A percentile compares a stretch with the other conserved stretches of the same genome.
Conservation (phyloP, 1,284 basidiomycete genomes). For the Boletellus deceptivus region DNA sequence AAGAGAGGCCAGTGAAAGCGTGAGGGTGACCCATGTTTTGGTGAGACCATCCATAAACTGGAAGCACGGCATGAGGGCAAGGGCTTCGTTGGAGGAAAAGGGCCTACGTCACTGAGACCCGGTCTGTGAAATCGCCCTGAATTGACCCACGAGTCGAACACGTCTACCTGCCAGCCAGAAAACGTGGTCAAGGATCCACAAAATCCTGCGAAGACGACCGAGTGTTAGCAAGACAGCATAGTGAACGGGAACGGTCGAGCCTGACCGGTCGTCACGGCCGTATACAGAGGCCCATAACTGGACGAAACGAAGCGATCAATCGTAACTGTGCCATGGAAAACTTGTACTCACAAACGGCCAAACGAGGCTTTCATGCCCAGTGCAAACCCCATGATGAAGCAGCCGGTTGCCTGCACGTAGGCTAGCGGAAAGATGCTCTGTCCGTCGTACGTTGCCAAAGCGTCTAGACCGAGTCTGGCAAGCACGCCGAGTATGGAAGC, state of each 20-base stretch:
- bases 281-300: slow-evolving; percentile 87
- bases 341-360: slow-evolving; percentile 64
- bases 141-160: slow-evolving; percentile 88
- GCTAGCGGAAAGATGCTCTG: slow-evolving; percentile 79
- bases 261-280: slow-evolving; percentile 83
- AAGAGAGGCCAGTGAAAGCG: slow-evolving; percentile 65
- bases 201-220: slow-evolving; percentile 58
- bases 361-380: slow-evolving; percentile 70
- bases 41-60: slow-evolving; percentile 87
- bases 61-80: slow-evolving; percentile 9
- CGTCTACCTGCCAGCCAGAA: slow-evolving; percentile 90
- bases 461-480: slow-evolving; percentile 71
- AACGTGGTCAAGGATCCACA: slow-evolving; percentile 97
- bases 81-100: not conserved
- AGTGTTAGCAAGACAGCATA: slow-evolving; percentile 3
- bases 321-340: slow-evolving; percentile 1
- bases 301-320: slow-evolving; percentile 9
- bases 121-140: slow-evolving; percentile 53
- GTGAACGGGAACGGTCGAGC: slow-evolving; percentile 1
- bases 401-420: slow-evolving; percentile 88
- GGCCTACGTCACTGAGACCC: slow-evolving; percentile 76
- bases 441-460: slow-evolving; percentile 72
- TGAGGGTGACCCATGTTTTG: slow-evolving; percentile 77
- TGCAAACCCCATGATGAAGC: slow-evolving; percentile 87
- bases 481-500: slow-evolving; percentile 79